phyloP scores from a whole-genome alignment of 2,329 filamentous ascomycete species.

The Lachnellula suecica region DNA sequence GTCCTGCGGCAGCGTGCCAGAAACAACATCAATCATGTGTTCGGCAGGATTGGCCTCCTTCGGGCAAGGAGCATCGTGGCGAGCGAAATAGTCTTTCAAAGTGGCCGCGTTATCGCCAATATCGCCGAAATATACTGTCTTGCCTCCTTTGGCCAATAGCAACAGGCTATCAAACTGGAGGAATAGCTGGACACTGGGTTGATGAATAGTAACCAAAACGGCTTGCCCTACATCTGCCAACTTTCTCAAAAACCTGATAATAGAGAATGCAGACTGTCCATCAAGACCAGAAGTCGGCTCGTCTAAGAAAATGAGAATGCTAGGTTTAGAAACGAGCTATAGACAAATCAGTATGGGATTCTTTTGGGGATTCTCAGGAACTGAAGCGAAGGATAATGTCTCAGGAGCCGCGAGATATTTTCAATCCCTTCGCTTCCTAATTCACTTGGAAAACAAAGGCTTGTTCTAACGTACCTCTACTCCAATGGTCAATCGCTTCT shows the following conservation, averaged over 20 bases:
- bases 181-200: conserved; percentile 53
- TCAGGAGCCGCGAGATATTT: no score
- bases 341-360: no score
- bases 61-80: conserved; percentile 45
- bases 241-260: conserved; percentile 60
- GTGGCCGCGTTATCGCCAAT: conserved; percentile 59
- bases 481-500: conserved; percentile 63
- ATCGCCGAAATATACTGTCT: conserved; percentile 68
- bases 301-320: conserved; percentile 60
- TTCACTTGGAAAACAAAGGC: no score
- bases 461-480: no score
- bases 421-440: no score
- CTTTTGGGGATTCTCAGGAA: no score
- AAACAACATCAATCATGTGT: conserved; percentile 44
- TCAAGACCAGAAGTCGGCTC: conserved; percentile 64
- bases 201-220: conserved; percentile 55
- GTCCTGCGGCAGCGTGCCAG: conserved; percentile 51
- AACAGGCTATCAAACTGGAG: conserved; percentile 59
- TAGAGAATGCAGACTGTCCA: conserved; percentile 62
- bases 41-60: conserved; percentile 41
- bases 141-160: conserved; percentile 64
- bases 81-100: conserved; percentile 61
- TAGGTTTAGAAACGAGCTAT: conserved; percentile 54
- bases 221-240: conserved; percentile 55
- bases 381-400: no score